Conservation (phyloP, 176 grass and related monocot species). For the Ampelocalamus luodianensis region DNA sequence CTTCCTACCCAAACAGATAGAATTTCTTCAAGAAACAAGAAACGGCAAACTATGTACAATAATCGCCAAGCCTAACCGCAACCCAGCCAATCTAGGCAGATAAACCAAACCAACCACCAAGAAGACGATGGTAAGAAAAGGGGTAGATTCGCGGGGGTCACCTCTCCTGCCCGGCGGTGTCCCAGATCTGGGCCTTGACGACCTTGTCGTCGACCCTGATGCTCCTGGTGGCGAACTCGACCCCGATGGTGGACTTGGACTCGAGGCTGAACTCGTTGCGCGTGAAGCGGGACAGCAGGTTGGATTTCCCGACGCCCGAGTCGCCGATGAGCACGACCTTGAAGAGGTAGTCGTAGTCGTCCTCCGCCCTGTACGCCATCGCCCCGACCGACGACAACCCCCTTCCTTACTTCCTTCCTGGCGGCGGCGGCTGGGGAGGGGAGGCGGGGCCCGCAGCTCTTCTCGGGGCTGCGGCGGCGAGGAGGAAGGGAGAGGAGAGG, state of each 20-base stretch:
- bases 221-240: slow-evolving; percentile 86
- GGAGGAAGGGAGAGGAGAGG: background rate
- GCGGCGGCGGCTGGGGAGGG: background rate
- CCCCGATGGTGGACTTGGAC: slow-evolving; percentile 92
- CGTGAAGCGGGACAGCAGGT: slow-evolving; percentile 77
- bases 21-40: background rate
- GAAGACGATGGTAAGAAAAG: too few relatives aligned
- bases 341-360: slow-evolving; percentile 92
- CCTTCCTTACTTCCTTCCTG: slow-evolving; percentile 33
- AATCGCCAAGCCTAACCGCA: background rate
- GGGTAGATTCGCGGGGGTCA: background rate
- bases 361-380: slow-evolving; percentile 74
- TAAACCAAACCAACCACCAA: background rate
- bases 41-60: background rate
- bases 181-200: slow-evolving; percentile 90
- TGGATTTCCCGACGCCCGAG: slow-evolving; percentile 82
- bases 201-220: slow-evolving; percentile 75
- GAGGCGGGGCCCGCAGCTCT: background rate
- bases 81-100: background rate
- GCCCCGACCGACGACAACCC: background rate
- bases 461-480: background rate
- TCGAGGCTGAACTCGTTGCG: slow-evolving; percentile 93
- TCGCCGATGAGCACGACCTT: slow-evolving; percentile 90
- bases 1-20: background rate
- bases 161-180: slow-evolving; percentile 83